Percentiles rank a stretch among this genome's conserved stretches.
Conservation (phyloP, 1,284 basidiomycete genomes). For the Cystobasidium slooffiae region DNA sequence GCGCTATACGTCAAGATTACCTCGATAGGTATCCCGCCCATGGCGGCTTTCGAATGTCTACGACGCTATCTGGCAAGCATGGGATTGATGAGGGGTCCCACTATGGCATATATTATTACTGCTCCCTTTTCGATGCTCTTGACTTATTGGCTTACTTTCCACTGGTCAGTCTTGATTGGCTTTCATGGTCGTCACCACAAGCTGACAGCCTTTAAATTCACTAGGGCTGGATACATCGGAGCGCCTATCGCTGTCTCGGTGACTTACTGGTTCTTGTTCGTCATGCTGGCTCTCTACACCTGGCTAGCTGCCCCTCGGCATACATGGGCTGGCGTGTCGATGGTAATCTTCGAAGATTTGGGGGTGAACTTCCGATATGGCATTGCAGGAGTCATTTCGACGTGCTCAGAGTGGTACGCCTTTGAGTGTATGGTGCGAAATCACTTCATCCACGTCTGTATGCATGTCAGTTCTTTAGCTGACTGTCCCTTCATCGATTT, state of each 20-base stretch:
- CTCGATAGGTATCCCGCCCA: constrained; percentile 79
- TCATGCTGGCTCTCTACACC: constrained; percentile 72
- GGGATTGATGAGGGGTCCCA: constrained; percentile 84
- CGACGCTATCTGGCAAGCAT: constrained; percentile 89
- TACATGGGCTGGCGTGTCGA: constrained; percentile 81
- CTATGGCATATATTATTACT: constrained; percentile 77
- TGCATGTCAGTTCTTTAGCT: background rate
- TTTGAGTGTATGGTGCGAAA: constrained; percentile 18
- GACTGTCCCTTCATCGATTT: background rate
- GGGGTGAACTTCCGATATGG: constrained; percentile 75
- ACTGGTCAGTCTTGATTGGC: constrained; percentile 47
- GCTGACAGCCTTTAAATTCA: constrained; percentile 15
- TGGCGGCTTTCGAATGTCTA: constrained; percentile 61
- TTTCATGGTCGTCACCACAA: background rate
- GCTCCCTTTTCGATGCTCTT: constrained; percentile 83
- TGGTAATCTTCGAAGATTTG: constrained; percentile 70
- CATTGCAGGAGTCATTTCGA: constrained; percentile 65
- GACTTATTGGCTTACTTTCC: constrained; percentile 73
- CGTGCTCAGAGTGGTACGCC: constrained; percentile 73
- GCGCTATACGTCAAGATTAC: constrained; percentile 67
- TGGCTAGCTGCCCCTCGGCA: constrained; percentile 72
- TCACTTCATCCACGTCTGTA: background rate
- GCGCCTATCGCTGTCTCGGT: constrained; percentile 88
- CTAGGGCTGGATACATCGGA: constrained; percentile 82
- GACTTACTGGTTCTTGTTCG: constrained; percentile 58